These are phyloP conservation scores for Epichloe coenophiala DNA, from an alignment of 2,329 filamentous ascomycete genomes.

Conservation along the genomic window DNA sequence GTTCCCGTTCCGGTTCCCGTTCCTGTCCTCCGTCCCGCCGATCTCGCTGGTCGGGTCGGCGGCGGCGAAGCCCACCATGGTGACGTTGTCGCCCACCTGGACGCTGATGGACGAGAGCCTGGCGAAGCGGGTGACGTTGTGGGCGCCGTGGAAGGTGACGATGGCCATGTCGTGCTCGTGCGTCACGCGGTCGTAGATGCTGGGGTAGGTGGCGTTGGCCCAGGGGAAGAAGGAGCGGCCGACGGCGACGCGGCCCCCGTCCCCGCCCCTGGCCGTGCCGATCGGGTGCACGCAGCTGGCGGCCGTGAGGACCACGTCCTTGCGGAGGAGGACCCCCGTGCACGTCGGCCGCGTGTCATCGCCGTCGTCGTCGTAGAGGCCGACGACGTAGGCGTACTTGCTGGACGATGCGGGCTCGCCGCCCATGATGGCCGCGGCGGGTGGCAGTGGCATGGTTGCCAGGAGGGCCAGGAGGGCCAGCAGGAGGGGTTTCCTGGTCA, in stretches of 20 bases:
- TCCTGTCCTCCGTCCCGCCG: neutral
- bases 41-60: no score
- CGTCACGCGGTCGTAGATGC: neutral
- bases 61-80: neutral
- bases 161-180: slow-evolving; percentile 1
- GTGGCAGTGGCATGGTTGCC: neutral
- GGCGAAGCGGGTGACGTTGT: neutral
- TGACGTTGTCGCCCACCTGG: neutral
- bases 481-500: no score
- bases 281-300: neutral
- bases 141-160: neutral
- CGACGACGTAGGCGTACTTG: slow-evolving; percentile 1
- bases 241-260: neutral
- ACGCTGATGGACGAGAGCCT: neutral
- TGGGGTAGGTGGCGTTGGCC: neutral
- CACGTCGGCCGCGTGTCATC: neutral
- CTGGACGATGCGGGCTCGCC: neutral
- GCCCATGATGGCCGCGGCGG: neutral
- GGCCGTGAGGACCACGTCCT: slow-evolving; percentile 1
- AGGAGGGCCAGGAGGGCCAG: no score
- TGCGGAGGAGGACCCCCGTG: neutral
- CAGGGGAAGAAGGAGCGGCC: neutral
- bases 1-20: no score
- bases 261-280: no score
- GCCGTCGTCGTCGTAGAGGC: neutral